A percentile compares a stretch with the other conserved stretches of the same genome.
Conservation (phyloP, 2,329 filamentous ascomycete genomes). For the Scytalidium lignicola region DNA sequence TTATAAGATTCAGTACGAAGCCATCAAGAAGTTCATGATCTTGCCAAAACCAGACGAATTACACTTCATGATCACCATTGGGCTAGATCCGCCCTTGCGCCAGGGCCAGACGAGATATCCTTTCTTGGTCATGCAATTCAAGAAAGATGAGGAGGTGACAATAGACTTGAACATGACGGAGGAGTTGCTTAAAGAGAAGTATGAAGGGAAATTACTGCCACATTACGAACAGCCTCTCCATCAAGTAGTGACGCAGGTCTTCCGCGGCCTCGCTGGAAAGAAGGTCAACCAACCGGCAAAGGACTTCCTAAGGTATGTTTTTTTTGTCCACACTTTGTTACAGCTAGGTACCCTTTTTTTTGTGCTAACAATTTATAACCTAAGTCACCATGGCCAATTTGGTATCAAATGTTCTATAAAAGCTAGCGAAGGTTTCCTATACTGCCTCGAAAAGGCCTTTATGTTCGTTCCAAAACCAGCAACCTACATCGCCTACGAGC, state of each 20-base stretch:
- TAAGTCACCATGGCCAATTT: conserved; percentile 79
- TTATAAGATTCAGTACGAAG: conserved; percentile 99
- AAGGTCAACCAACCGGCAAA: conserved; percentile 91
- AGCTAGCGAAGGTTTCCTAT: conserved; percentile 94
- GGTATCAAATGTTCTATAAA: conserved; percentile 99
- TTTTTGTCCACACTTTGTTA: conserved; percentile 1
- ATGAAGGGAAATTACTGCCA: conserved; percentile 81
- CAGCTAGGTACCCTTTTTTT: conserved; percentile 2
- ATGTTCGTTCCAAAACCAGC: conserved; percentile 99
- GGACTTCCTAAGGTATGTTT: conserved; percentile 73
- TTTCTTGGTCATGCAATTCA: conserved; percentile 98
- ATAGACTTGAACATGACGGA: conserved; percentile 96
- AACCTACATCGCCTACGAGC: conserved; percentile 94
- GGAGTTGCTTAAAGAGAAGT: conserved; percentile 76
- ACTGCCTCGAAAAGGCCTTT: conserved; percentile 96
- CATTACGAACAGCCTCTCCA: conserved; percentile 94
- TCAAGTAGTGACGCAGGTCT: conserved; percentile 91
- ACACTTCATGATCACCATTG: conserved; percentile 90
- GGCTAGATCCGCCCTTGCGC: conserved; percentile 87
- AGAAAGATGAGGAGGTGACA: conserved; percentile 94
- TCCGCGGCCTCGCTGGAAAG: conserved; percentile 89
- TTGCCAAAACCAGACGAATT: conserved; percentile 98
- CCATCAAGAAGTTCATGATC: conserved; percentile 98
- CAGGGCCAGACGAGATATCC: conserved; percentile 98
- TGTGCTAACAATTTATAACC: conserved; percentile 21